phyloP scores from a whole-genome alignment of 768 basidiomycete genomes.

The Cubamyces lactineus region DNA sequence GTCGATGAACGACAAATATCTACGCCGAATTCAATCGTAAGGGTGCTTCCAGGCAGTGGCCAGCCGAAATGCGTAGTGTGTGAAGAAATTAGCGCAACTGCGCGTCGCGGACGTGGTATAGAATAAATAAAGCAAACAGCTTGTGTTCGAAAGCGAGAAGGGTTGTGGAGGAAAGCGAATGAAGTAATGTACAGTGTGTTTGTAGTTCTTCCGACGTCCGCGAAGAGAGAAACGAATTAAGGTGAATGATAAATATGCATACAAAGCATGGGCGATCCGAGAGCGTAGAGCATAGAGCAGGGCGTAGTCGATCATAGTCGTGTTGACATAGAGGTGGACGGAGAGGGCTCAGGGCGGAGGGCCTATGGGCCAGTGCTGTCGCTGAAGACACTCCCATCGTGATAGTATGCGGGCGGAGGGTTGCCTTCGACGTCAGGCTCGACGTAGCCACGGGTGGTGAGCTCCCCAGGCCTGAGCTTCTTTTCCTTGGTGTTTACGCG shows the following conservation, averaged over 20 bases:
- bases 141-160: neutral
- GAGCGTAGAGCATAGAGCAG: conserved; percentile 16
- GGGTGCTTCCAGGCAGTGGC: conserved; percentile 4
- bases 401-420: conserved; percentile 25
- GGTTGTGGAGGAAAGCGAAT: neutral
- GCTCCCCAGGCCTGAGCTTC: conserved; percentile 27
- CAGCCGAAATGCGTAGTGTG: neutral
- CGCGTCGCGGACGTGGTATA: conserved; percentile 14
- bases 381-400: conserved; percentile 21
- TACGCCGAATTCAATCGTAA: neutral
- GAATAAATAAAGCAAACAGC: conserved; percentile 10
- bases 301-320: conserved; percentile 8
- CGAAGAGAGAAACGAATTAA: conserved; percentile 1
- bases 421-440: conserved; percentile 23
- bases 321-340: neutral
- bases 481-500: conserved; percentile 21
- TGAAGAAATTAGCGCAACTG: conserved; percentile 6
- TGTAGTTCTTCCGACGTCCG: conserved; percentile 6
- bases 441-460: conserved; percentile 30
- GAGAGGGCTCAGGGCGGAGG: neutral
- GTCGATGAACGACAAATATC: neutral
- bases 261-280: conserved; percentile 18
- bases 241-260: conserved; percentile 17
- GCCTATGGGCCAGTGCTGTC: conserved; percentile 15
- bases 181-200: conserved; percentile 7